These are phyloP conservation scores for Ilyonectria robusta DNA, from an alignment of 2,329 filamentous ascomycete species.

Conservation along the genomic window DNA sequence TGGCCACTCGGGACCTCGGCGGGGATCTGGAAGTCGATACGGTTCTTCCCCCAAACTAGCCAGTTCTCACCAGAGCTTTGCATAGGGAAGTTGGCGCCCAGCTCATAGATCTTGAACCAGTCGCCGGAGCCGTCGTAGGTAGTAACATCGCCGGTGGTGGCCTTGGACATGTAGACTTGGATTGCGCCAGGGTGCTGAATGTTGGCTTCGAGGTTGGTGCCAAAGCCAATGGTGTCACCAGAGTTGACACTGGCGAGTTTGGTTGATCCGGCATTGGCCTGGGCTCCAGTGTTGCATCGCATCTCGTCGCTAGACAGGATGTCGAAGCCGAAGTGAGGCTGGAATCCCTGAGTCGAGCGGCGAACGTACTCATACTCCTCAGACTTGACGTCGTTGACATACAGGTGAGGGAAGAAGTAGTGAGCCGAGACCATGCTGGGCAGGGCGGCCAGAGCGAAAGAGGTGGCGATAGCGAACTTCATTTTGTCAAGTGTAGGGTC, in stretches of 20 bases:
- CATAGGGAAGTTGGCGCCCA: slow-evolving; percentile 18
- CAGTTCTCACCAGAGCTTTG: slow-evolving; percentile 14
- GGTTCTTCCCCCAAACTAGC: slow-evolving; percentile 18
- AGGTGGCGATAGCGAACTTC: too few relatives aligned
- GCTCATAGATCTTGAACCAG: slow-evolving; percentile 26
- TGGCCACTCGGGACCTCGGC: slow-evolving; percentile 16
- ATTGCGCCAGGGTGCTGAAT: slow-evolving; percentile 23
- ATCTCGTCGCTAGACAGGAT: slow-evolving; percentile 20
- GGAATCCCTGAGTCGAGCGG: slow-evolving; percentile 8
- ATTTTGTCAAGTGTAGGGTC: too few relatives aligned
- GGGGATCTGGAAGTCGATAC: slow-evolving; percentile 18
- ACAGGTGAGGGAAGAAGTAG: slow-evolving; percentile 17
- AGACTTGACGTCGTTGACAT: slow-evolving; percentile 1
- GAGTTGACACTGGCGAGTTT: slow-evolving; percentile 6
- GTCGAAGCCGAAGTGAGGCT: slow-evolving; percentile 13
- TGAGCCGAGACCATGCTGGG: not conserved
- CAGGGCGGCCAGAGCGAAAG: too few relatives aligned
- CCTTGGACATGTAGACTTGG: slow-evolving; percentile 23
- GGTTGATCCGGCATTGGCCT: slow-evolving; percentile 19
- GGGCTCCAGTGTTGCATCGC: slow-evolving; percentile 20
- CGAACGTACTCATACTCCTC: slow-evolving; percentile 11
- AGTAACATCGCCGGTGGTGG: slow-evolving; percentile 10
- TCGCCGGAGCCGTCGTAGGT: slow-evolving; percentile 24
- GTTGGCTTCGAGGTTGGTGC: slow-evolving; percentile 3
- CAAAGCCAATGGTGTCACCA: slow-evolving; percentile 16